These are phyloP conservation scores for Crepidotus variabilis DNA, from an alignment of 768 basidiomycete species.

Conservation along the genomic window DNA sequence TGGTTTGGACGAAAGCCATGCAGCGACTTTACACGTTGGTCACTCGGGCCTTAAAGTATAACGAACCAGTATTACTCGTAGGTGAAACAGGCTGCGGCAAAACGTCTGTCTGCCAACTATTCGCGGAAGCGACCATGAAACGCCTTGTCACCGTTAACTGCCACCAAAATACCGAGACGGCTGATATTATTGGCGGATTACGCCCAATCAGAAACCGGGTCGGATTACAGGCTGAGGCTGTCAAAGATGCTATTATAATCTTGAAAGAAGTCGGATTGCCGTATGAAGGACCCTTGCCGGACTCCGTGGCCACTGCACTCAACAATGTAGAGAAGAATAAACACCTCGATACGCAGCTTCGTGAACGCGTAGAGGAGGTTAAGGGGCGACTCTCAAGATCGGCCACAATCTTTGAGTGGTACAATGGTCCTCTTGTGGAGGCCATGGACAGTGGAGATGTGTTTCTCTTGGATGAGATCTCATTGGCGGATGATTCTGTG, in stretches of 20 bases:
- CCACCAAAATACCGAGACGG: slow-evolving; percentile 98
- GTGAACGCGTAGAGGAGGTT: slow-evolving; percentile 33
- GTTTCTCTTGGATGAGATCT: slow-evolving; percentile 94
- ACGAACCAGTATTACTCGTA: slow-evolving; percentile 93
- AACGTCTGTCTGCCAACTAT: slow-evolving; percentile 92
- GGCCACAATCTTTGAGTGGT: slow-evolving; percentile 92
- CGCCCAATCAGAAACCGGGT: slow-evolving; percentile 81
- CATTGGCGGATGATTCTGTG: slow-evolving; percentile 96
- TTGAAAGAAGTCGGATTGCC: slow-evolving; percentile 40
- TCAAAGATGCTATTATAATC: slow-evolving; percentile 36
- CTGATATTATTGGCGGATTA: slow-evolving; percentile 92
- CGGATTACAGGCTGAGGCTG: slow-evolving; percentile 45
- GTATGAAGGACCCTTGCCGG: slow-evolving; percentile 17
- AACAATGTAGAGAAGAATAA: slow-evolving; percentile 18
- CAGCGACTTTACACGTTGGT: slow-evolving; percentile 83
- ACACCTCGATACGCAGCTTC: slow-evolving; percentile 25
- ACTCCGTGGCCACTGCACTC: slow-evolving; percentile 24
- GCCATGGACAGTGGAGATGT: slow-evolving; percentile 86
- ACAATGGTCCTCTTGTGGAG: slow-evolving; percentile 91
- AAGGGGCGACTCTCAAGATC: slow-evolving; percentile 44
- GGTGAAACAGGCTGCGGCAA: slow-evolving; percentile 98
- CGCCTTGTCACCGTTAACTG: slow-evolving; percentile 80
- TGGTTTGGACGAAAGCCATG: slow-evolving; percentile 95
- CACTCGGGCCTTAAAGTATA: slow-evolving; percentile 79
- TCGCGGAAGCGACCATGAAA: slow-evolving; percentile 62